A percentile compares a stretch with the other conserved stretches of the same genome.
Evolutionary conservation across 1,139 yeast genomes (phyloP).

Genomic region (Geotrichum bryndzae): DNA sequence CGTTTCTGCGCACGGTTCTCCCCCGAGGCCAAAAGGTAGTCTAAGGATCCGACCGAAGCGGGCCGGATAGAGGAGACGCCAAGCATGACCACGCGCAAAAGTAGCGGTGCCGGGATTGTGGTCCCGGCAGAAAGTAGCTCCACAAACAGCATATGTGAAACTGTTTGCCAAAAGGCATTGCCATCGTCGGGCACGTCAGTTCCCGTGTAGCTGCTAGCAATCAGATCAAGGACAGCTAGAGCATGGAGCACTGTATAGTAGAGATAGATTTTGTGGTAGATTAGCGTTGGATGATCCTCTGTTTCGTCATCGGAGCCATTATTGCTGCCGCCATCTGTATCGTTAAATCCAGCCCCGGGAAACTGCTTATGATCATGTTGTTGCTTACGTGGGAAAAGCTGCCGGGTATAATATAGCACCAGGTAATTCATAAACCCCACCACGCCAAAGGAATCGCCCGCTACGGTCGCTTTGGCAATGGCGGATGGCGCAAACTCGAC

Average conservation of each 20-base stretch:
- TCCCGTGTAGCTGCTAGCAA: not conserved
- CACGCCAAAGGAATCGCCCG: not conserved
- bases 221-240: not conserved
- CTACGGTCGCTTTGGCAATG: not conserved
- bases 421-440: not conserved
- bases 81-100: not conserved
- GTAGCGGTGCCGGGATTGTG: not conserved
- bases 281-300: not conserved
- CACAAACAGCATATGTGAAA: not conserved
- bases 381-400: not conserved
- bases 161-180: not conserved
- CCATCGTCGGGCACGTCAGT: not conserved
- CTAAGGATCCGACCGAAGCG: not conserved
- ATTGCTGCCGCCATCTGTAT: not conserved
- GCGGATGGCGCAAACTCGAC: slow-evolving; percentile 46
- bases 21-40: not conserved
- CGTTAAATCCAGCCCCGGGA: not conserved
- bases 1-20: not conserved
- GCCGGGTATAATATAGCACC: not conserved
- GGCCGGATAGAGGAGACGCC: not conserved
- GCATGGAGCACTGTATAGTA: not conserved
- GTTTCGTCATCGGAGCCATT: not conserved
- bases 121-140: not conserved
- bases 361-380: not conserved
- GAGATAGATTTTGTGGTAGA: not conserved